Base-by-base conservation (phyloP, 805 yeast species). In the Metahyphopichia silvanorum region DNA sequence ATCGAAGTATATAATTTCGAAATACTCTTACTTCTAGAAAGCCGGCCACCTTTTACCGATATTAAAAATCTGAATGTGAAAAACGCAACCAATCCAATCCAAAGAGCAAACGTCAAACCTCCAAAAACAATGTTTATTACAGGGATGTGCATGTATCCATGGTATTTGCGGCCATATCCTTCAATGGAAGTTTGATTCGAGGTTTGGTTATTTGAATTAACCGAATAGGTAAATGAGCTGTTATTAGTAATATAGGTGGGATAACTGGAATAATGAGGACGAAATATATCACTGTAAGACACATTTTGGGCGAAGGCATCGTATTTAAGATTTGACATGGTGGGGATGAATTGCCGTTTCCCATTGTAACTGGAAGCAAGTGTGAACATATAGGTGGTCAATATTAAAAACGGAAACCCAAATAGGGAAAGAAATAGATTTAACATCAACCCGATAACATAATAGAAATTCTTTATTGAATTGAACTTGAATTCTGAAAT, bases 1-100 rank as follows among this genome's bases (percentile, higher is more conserved):
- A 73, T 55, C 2, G 78, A 73, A 3, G 77, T 66, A 43, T 75
- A 76, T 4, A 76, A 43, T 38, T 53, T 51, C 3, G 56, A 33
- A 12, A 58, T 42, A 9, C 49, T 55, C 13, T 40, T 40, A 34
- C 42, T 55, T 10, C 33, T 35, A 3, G 20, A 29, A 2, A 52
- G 10, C 13, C 47, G 38, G 39, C 44, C 42, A 6, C 42, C 31
- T 21, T 37, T 37, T 14, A 61, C 16, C 6, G 47, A 29, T 13
- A 53, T 27, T 14, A 66, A 39, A 35, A 56, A 70, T 23, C 49
- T 47, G 31, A 51, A 52, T 4, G 45, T 36, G 38, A 59, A 57
- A 31, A 34, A 55, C 2, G 39, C 27, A 3, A 43, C 46, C 11
- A 53, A 22, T 3, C 25, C 32, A 2, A 53, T 21, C 62, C 63